A percentile compares a stretch with the other conserved stretches of the same genome.
Conservation (phyloP, 2,329 filamentous ascomycete species). For the Pseudogymnoascus sp. region DNA sequence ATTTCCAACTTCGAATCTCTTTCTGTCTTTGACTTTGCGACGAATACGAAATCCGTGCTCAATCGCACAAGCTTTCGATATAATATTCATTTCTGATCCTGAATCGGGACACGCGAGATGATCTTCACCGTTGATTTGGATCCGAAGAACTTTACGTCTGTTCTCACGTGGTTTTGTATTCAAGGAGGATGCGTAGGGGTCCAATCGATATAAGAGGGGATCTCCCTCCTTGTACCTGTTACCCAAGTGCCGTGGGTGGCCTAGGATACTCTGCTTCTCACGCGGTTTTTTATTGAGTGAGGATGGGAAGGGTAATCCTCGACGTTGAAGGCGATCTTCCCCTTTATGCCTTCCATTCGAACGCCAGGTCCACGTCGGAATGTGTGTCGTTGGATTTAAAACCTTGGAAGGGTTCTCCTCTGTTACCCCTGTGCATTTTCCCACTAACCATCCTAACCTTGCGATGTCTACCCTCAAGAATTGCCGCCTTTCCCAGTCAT, state of each 20-base stretch:
- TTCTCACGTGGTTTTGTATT: not conserved
- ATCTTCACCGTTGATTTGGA: not conserved
- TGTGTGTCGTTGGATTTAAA: too few species aligned
- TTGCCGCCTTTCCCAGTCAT: too few species aligned
- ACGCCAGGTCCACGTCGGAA: too few species aligned
- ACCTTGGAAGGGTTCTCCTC: too few species aligned
- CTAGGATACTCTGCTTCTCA: too few species aligned
- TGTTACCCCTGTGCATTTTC: too few species aligned
- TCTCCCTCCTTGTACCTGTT: not conserved
- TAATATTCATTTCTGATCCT: slow-evolving; percentile 12
- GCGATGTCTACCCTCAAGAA: too few species aligned
- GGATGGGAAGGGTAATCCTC: too few species aligned
- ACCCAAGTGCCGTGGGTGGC: not conserved
- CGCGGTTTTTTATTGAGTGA: too few species aligned
- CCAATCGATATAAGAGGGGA: not conserved
- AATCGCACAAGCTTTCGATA: slow-evolving; percentile 11
- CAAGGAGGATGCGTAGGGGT: not conserved
- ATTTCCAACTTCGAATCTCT: not conserved
- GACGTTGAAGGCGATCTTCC: too few species aligned
- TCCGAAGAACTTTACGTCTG: slow-evolving; percentile 5
- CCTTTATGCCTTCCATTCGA: too few species aligned
- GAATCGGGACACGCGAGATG: slow-evolving; percentile 11
- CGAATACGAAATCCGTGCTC: slow-evolving; percentile 7
- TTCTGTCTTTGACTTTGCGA: not conserved
- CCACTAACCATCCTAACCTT: too few species aligned